phyloP scores from a whole-genome alignment of 2,329 filamentous ascomycete genomes.

The Teratosphaeria nubilosa region DNA sequence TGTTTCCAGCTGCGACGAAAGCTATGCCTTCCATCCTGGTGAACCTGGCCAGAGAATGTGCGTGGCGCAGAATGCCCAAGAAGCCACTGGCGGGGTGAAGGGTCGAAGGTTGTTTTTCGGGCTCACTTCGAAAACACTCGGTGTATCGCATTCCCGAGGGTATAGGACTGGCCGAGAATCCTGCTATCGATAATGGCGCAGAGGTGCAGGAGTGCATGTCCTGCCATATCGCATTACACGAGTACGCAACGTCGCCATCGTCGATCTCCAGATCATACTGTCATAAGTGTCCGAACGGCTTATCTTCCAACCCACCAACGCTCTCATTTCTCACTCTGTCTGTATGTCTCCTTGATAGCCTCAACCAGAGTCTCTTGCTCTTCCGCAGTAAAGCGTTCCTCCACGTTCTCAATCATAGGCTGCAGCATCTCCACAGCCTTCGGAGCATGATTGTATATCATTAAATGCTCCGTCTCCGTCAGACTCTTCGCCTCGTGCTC shows the following conservation, averaged over 20 bases:
- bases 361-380: slow-evolving; percentile 24
- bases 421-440: slow-evolving; percentile 22
- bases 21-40: no score
- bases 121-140: no score
- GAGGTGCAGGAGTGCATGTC: no score
- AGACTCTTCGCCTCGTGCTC: slow-evolving; percentile 24
- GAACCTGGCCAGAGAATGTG: no score
- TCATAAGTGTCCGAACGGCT: not conserved
- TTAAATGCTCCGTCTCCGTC: slow-evolving; percentile 25
- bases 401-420: slow-evolving; percentile 27
- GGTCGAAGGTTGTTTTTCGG: no score
- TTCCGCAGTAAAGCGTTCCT: slow-evolving; percentile 23
- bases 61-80: no score
- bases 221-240: no score
- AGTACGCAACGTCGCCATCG: not conserved
- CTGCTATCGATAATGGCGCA: no score
- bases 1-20: no score
- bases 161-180: no score
- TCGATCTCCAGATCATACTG: not conserved
- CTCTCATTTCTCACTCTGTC: slow-evolving; percentile 5
- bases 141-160: no score
- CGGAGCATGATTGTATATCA: slow-evolving; percentile 26
- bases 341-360: slow-evolving; percentile 15
- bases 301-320: not conserved
- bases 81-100: no score